Base-by-base conservation (phyloP, 2,329 filamentous ascomycete genomes). In the Ophiosphaerella korrae region DNA sequence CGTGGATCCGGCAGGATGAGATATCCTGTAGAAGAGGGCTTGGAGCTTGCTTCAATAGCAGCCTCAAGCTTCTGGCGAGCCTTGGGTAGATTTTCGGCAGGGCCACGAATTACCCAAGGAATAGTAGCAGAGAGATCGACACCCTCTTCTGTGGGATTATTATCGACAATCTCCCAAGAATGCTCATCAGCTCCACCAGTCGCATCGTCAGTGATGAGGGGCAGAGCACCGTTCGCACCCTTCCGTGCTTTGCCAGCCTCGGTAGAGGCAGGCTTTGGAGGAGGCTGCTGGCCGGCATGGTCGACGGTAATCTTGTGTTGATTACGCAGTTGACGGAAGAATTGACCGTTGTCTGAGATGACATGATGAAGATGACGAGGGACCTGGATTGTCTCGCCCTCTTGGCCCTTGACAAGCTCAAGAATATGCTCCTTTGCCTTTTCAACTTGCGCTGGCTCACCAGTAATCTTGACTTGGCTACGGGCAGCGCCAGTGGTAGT, bases 241-340 rank as follows among this genome's bases (percentile, higher is more conserved):
- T 75, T 73, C 48, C 78, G 75, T 38, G 77, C 70, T 57, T 70
- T 75, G 54, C 68, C 71, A 55, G 68, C 77, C 59, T 68, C 79
- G 73, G 50, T 80, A 75, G 50, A 77, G 64, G 36, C 83, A 75
- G 88, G 83, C 76, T 88, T 92, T 34, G 86, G 72, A 5, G 94
- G 94, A 3, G 89, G 79, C 49, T 88, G 78, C 53, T 94, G 86
- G 38, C 92, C 92, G 48, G 86, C 89, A 71, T 97, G 94, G 73
- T 97, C 92, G 45, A 99, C 89, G 0, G 88, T 94, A 60, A 99
- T 91, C 62, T 90, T 88, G 75, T 90, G 83, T 68, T 97, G 89
- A 74, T 86, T 92, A 58, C 89, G 87, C 36, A 99, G 85, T 65
- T 86, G 88, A 60, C 93, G 90, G 88, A 97, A 97, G 78, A 97